Conservation (phyloP, 345 rosid genomes). For the Eucalyptus marginata region DNA sequence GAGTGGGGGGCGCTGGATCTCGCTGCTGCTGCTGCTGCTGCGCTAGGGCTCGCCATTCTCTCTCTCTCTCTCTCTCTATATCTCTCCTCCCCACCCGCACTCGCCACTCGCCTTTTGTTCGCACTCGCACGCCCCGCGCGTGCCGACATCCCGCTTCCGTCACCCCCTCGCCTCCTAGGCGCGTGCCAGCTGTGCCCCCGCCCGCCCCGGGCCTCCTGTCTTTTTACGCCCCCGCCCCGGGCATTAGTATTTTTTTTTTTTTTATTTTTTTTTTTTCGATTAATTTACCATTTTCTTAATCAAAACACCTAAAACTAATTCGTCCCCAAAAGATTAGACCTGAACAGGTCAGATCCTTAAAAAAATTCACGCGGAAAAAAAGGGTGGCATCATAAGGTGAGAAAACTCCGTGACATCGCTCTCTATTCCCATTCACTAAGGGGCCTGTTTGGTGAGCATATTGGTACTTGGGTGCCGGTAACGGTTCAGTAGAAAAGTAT, state of each 20-base stretch:
- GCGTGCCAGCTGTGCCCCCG: background rate
- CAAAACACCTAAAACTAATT: no score
- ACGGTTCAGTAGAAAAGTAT: rapidly evolving
- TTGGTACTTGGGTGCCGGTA: rapidly evolving
- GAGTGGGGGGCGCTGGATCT: background rate
- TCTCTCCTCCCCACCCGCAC: background rate
- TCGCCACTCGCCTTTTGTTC: background rate
- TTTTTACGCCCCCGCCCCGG: background rate
- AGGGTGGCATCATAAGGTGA: no score
- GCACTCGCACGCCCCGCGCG: conserved; percentile 6
- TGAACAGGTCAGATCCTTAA: rapidly evolving
- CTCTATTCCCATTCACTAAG: no score
- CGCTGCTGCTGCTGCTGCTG: background rate
- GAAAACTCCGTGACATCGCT: no score
- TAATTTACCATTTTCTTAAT: no score
- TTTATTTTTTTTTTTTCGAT: background rate
- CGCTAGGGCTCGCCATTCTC: background rate
- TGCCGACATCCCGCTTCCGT: background rate
- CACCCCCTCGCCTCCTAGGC: background rate
- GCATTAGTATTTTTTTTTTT: background rate
- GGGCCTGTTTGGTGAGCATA: no score
- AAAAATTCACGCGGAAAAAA: rapidly evolving
- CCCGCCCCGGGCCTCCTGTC: no score
- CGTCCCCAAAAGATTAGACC: no score
- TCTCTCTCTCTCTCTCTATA: background rate